Base-by-base conservation (phyloP, 2,329 filamentous ascomycete genomes). In the Microsporum canis region DNA sequence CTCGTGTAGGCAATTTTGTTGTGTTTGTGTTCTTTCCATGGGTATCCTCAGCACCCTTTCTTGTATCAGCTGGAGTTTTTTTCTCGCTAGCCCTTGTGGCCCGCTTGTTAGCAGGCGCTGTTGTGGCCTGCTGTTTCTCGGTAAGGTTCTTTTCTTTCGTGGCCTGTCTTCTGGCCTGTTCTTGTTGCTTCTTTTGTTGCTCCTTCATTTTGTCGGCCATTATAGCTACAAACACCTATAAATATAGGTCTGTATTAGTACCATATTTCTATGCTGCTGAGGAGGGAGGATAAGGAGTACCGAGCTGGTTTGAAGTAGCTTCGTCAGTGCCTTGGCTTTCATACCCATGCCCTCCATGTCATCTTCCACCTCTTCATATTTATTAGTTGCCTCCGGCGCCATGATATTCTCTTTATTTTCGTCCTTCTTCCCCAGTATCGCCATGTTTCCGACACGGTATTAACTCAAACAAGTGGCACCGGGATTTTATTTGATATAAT, bases 131-230 rank as follows among this genome's bases (percentile, higher is more conserved):
- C 56, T 69, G 61, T 17, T 71, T 70, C 31, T 67, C 62, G 10
- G 67, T 65, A 17, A 68, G 64, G 1, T 68, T 63, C 14, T 67
- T 61, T 62, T 71, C 67, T 62, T 72, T 76, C 6, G 72, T 69
- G 0, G 72, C 74, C 47, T 71, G 71, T 43, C 71, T 68, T 55
- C 66, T 68, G 5, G 75, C 75, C 47, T 76, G 71, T 59, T 78
- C 76, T 62, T 76, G 74, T 57, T 78, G 77, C 58, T 74, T 75
- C 58, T 67, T 69, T 63, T 75, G 70, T 62, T 75, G 71, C 38
- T 72, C 69, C 63, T 77, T 77, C 76, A 78, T 78, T 62, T 76
- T 78, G 57, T 78, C 76, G 27, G 76, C 75, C 76, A 78, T 78
- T 39, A 78, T 78, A 1, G 76, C 75, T 12, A 78, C 76, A 60